A percentile compares a stretch with the other conserved stretches of the same genome.
These are phyloP conservation scores for Paraphoma sp. DNA, from an alignment of 2,329 filamentous ascomycete species.

Conservation along the genomic window DNA sequence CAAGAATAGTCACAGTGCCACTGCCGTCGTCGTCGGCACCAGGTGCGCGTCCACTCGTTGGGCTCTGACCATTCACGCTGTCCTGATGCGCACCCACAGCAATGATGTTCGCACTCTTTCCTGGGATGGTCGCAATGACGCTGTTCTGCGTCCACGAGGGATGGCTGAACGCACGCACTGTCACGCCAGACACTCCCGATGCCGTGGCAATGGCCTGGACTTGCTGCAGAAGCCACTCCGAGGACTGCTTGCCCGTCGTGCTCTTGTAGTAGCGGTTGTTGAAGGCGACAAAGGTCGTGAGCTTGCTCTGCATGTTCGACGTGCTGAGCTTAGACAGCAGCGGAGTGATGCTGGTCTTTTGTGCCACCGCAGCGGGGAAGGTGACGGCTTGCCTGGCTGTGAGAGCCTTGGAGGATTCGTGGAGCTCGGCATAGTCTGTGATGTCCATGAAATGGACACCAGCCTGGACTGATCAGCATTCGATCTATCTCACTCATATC, in stretches of 20 bases:
- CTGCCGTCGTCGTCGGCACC: slow-evolving; percentile 93
- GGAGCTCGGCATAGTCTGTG: slow-evolving; percentile 25
- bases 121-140: slow-evolving; percentile 88
- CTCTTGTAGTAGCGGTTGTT: slow-evolving; percentile 33
- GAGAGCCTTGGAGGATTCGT: slow-evolving; percentile 4
- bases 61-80: slow-evolving; percentile 88
- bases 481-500: background rate
- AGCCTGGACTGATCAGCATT: slow-evolving; percentile 36
- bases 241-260: slow-evolving; percentile 73
- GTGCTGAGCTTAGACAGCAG: slow-evolving; percentile 26
- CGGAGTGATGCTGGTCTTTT: slow-evolving; percentile 18
- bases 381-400: slow-evolving; percentile 10
- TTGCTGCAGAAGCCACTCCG: slow-evolving; percentile 80
- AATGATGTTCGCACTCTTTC: slow-evolving; percentile 79
- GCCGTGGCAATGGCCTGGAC: slow-evolving; percentile 73
- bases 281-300: slow-evolving; percentile 26
- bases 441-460: slow-evolving; percentile 35
- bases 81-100: slow-evolving; percentile 93
- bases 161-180: slow-evolving; percentile 75
- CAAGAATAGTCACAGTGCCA: slow-evolving; percentile 89
- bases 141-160: slow-evolving; percentile 80
- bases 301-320: slow-evolving; percentile 22
- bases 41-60: slow-evolving; percentile 79
- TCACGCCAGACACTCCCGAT: slow-evolving; percentile 74
- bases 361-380: slow-evolving; percentile 19